Evolutionary conservation across 352 stramenopile genomes (phyloP).

Genomic region (Phytophthora boehmeriae): DNA sequence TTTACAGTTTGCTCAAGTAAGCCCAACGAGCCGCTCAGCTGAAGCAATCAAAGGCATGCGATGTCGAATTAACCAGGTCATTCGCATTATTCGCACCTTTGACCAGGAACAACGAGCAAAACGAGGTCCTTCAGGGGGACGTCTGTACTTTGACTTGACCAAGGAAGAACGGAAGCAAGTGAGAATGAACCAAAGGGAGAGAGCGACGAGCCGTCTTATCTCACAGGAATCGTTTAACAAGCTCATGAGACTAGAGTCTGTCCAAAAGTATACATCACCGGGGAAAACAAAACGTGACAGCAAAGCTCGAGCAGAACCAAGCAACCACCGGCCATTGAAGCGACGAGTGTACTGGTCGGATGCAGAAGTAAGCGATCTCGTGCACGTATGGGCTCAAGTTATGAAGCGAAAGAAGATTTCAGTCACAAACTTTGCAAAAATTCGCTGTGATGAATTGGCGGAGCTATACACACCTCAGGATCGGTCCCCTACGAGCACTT

Average conservation of each 20-base stretch:
- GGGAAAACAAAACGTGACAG: not conserved
- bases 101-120: not conserved
- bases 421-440: not conserved
- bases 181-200: not conserved
- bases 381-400: not conserved
- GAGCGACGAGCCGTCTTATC: not conserved
- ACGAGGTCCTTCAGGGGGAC: not conserved
- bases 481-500: not conserved
- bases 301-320: not conserved
- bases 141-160: constrained; percentile 2
- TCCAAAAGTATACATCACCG: not conserved
- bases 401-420: not conserved
- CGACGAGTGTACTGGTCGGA: not conserved
- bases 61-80: constrained; percentile 13
- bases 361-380: not conserved
- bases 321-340: not conserved
- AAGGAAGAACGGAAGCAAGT: not conserved
- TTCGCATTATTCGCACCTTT: not conserved
- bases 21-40: not conserved
- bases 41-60: constrained; percentile 2
- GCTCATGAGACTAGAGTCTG: not conserved
- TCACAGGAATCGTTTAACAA: constrained; percentile 2
- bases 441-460: not conserved
- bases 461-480: constrained; percentile 6
- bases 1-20: constrained; percentile 1